A percentile compares a stretch with the other conserved stretches of the same genome.
These are phyloP conservation scores for Candida tropicalis DNA, from an alignment of 1,139 yeast species.

Conservation along the genomic window DNA sequence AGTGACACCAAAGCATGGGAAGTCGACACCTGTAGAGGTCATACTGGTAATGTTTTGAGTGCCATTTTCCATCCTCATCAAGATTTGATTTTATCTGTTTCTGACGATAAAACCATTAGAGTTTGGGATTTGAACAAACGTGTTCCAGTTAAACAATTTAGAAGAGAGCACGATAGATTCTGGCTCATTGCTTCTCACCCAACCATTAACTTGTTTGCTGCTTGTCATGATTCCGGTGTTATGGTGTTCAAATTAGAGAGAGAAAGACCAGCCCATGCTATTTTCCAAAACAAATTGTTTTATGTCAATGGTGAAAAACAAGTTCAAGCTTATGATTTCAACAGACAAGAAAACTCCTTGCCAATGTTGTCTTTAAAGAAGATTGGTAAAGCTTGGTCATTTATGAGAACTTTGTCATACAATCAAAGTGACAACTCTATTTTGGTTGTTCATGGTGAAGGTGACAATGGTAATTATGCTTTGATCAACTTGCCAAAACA, in stretches of 20 bases:
- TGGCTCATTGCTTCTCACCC: slow-evolving; percentile 95
- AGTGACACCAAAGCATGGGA: slow-evolving; percentile 99
- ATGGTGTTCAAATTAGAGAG: slow-evolving; percentile 98
- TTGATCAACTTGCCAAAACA: slow-evolving; percentile 81
- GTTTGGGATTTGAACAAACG: slow-evolving; percentile 97
- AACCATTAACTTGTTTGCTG: slow-evolving; percentile 85
- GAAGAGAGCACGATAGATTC: slow-evolving; percentile 92
- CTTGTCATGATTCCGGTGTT: slow-evolving; percentile 96
- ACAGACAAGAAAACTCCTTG: slow-evolving; percentile 59
- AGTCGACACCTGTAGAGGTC: slow-evolving; percentile 97
- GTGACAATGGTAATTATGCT: slow-evolving; percentile 65
- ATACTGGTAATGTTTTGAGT: slow-evolving; percentile 88
- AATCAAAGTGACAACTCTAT: slow-evolving; percentile 92
- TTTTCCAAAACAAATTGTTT: slow-evolving; percentile 69
- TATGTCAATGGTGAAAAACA: slow-evolving; percentile 86
- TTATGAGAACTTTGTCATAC: slow-evolving; percentile 82
- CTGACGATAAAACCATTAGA: slow-evolving; percentile 96
- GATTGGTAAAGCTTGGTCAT: slow-evolving; percentile 84
- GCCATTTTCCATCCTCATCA: slow-evolving; percentile 93
- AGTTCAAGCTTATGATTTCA: slow-evolving; percentile 76
- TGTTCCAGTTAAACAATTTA: slow-evolving; percentile 90
- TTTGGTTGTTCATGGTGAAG: slow-evolving; percentile 78
- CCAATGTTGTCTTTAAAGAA: slow-evolving; percentile 85
- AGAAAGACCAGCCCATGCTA: slow-evolving; percentile 89
- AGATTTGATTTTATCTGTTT: slow-evolving; percentile 88